Evolutionary conservation across 2,329 filamentous ascomycete genomes (phyloP), one percentile per base, ranked within the genome.

Genomic region (Didymella pinodella): DNA sequence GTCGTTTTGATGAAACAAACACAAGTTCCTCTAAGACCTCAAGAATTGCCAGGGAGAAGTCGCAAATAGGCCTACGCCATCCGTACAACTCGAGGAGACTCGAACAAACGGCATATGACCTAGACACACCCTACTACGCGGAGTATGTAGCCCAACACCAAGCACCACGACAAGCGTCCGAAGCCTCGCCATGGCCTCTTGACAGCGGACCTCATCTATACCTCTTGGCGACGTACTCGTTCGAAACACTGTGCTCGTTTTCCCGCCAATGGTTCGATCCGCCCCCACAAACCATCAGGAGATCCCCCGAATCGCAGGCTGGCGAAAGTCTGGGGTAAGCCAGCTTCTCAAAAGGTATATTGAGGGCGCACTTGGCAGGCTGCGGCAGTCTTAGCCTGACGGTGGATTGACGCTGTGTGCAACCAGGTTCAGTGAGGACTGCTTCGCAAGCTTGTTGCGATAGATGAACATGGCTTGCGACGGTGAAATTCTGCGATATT

Each of bases 161-260:
- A 43, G 18, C 22, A 5, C 20, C 40, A 43, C 20, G 11, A 22
- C 53, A 56, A 56, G 53, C 53, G 49, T 25, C 26, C 26, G 41
- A 56, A 50, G 53, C 53, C 20, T 50, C 20, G 47, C 46, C 53
- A 50, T 36, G 40, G 14, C 34, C 7, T 25, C 41, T 46, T 53
- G 40, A 36, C 38, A 11, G 25, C 46, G 18, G 25, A 34, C 18
- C n/a, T 55, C 53, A 55, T 45, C 18, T 55, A 49, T 31, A 38
- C 14, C 16, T n/a, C 52, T 55, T 55, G 52, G 52, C 46, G 26
- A 26, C 20, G n/a, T 10, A 26, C 20, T 8, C 8, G 12, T 28
- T 18, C 51, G 36, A 48, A 47, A 48, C 51, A 7, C 44, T 38
- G 0, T 6, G 2, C 22, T 32, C 36, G 29, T 28, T 54, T 54